Evolutionary conservation across 1,139 yeast species (phyloP).

Genomic region (Suhomyces anneliseae): DNA sequence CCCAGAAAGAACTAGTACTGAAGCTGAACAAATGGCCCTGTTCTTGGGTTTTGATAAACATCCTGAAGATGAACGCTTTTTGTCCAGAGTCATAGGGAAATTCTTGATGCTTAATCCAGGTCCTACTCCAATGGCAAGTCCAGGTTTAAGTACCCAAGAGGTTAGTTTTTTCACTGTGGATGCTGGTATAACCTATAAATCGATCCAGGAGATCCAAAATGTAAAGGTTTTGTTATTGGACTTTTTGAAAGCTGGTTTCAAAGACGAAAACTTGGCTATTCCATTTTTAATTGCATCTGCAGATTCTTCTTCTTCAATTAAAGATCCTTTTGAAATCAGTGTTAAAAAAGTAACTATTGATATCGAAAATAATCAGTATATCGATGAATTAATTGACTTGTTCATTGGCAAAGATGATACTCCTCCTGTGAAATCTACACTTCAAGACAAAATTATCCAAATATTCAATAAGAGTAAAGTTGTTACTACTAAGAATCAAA

Average conservation of each 20-base stretch:
- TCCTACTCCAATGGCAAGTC: conserved; percentile 34
- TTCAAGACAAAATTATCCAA: conserved; percentile 61
- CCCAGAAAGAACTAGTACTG: conserved; percentile 48
- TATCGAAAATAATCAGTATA: conserved; percentile 47
- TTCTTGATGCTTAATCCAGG: conserved; percentile 59
- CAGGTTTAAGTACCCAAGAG: conserved; percentile 63
- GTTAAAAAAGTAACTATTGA: conserved; percentile 55
- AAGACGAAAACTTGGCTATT: conserved; percentile 32
- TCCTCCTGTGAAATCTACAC: conserved; percentile 53
- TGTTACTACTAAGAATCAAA: conserved; percentile 42
- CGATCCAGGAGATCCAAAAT: conserved; percentile 43
- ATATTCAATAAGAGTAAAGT: conserved; percentile 52
- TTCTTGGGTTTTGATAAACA: conserved; percentile 27
- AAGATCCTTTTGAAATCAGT: conserved; percentile 50
- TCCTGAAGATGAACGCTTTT: conserved; percentile 40
- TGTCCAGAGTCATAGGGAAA: conserved; percentile 50
- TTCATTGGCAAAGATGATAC: conserved; percentile 43
- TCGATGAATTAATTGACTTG: conserved; percentile 44
- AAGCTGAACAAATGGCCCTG: conserved; percentile 35
- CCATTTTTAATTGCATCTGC: conserved; percentile 64
- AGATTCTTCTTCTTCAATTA: conserved; percentile 56
- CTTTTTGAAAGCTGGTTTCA: conserved; percentile 43
- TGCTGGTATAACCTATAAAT: conserved; percentile 62
- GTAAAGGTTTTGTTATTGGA: conserved; percentile 44
- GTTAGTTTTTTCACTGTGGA: conserved; percentile 61